Base-by-base conservation (phyloP, 805 yeast species). In the Yamadazyma nakazawae region DNA sequence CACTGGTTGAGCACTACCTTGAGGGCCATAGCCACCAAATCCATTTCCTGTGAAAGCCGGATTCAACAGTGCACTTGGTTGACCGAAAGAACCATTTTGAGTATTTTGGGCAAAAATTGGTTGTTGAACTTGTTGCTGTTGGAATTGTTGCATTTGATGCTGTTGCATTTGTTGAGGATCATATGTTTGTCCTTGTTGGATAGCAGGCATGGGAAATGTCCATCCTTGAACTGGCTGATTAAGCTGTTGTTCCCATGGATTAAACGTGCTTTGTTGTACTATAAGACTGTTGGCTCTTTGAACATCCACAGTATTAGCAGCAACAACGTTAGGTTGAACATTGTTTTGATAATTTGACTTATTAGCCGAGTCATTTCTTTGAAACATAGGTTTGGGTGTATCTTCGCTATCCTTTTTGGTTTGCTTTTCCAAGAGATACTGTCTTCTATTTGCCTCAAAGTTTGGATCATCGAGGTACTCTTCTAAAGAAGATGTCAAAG, bases 391-490 rank as follows among this genome's bases (percentile, higher is more conserved):
- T 34, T 38, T 45, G 19, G 38, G 12, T 19, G 40, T 42, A 16
- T 30, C 13, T 12, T 17, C 24, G 8, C 37, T 30, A 17, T n/a
- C 39, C 3, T 37, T 54, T 46, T 75, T 72, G 18, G 65, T 72
- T 43, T 70, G 75, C 64, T 79, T 82, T 57, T 87, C 92, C 34
- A 81, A 81, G 51, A 88, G 65, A 58, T 86, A 89, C 59, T 87
- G 95, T 49, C 82, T 71, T 62, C 95, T 79, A 61, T 88, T 89
- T 8, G 70, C 67, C 55, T 89, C 96, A 65, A 89, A 89, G 55
- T 84, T 83, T 8, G 91, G 89, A 60, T 92, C 97, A 54, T 83
- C 78, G 54, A 94, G 70, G 63, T 92, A 95, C 56, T 91, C 97
- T 61, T 89, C 94, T 51, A 94, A 77, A 12, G 95, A 84, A 30